These are phyloP conservation scores for Xylaria sp. DNA, from an alignment of 2,329 filamentous ascomycete genomes.

Conservation along the genomic window DNA sequence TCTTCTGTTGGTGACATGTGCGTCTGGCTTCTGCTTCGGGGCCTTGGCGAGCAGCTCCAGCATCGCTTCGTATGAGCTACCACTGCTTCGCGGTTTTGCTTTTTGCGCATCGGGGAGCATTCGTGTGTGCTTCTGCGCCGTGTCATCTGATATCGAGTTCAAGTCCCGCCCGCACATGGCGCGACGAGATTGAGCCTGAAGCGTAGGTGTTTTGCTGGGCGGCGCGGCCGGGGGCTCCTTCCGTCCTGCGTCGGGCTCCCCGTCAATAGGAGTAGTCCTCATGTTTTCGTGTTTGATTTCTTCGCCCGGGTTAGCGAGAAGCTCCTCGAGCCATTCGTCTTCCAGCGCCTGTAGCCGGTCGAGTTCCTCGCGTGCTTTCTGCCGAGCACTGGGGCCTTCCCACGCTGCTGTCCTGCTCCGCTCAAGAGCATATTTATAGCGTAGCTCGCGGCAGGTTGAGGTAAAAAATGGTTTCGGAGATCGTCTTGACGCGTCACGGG, in stretches of 20 bases:
- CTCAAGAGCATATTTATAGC: conserved; percentile 47
- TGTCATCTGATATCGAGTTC: conserved; percentile 1
- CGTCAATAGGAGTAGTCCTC: background rate
- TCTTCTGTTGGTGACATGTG: background rate
- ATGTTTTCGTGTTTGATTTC: background rate
- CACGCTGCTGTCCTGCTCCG: conserved; percentile 48
- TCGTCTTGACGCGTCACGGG: conserved; percentile 18
- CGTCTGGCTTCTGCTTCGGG: conserved; percentile 21
- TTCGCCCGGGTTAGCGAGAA: conserved; percentile 30
- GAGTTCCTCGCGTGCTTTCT: conserved; percentile 39
- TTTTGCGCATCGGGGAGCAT: background rate
- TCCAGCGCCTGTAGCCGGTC: conserved; percentile 40
- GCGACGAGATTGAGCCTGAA: background rate
- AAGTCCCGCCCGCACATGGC: background rate
- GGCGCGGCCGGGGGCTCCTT: background rate
- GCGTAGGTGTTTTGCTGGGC: background rate
- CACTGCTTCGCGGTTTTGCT: background rate
- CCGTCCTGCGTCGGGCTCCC: background rate
- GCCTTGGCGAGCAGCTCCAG: conserved; percentile 35
- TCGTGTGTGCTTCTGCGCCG: background rate
- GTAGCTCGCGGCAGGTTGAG: conserved; percentile 46
- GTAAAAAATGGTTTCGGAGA: conserved; percentile 51
- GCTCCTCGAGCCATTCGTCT: conserved; percentile 36
- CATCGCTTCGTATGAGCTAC: conserved; percentile 38
- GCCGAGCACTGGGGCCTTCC: conserved; percentile 42